phyloP scores from a whole-genome alignment of 2,329 filamentous ascomycete genomes.

The Colletotrichum chrysophilum region DNA sequence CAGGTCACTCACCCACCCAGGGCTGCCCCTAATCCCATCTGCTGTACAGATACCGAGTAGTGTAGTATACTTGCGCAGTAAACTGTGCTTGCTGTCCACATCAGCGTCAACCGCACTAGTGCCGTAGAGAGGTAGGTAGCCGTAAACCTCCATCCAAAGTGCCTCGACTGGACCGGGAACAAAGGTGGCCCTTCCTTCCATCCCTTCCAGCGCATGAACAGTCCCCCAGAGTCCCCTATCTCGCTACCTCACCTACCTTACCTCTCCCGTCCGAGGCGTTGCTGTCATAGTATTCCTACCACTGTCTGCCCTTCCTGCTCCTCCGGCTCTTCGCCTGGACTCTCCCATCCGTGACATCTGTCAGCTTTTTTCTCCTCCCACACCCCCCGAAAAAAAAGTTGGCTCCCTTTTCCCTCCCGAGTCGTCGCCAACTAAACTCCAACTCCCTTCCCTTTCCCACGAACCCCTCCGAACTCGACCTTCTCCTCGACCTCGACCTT shows the following conservation, averaged over 20 bases:
- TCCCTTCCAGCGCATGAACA: constrained; percentile 1
- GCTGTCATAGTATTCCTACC: neutral
- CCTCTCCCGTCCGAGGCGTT: neutral
- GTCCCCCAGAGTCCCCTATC: neutral
- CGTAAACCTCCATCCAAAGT: neutral
- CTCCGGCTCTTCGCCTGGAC: neutral
- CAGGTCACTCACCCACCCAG: neutral
- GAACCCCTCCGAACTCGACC: neutral
- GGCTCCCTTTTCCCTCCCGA: neutral
- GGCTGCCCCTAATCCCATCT: neutral
- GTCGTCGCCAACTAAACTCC: neutral
- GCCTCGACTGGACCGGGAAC: neutral
- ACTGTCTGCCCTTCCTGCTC: neutral
- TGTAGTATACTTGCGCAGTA: neutral
- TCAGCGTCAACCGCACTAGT: neutral
- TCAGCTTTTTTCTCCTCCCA: constrained; percentile 15
- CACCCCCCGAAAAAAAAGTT: constrained; percentile 8
- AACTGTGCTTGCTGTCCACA: neutral
- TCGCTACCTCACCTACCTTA: neutral
- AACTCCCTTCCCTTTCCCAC: constrained; percentile 2
- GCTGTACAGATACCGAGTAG: neutral
- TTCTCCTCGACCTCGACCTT: neutral
- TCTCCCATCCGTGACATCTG: constrained; percentile 17
- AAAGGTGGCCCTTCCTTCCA: neutral
- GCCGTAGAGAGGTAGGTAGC: no score